Base-by-base conservation (phyloP, 78 protist species). In the Dictyostelium capitatum region DNA sequence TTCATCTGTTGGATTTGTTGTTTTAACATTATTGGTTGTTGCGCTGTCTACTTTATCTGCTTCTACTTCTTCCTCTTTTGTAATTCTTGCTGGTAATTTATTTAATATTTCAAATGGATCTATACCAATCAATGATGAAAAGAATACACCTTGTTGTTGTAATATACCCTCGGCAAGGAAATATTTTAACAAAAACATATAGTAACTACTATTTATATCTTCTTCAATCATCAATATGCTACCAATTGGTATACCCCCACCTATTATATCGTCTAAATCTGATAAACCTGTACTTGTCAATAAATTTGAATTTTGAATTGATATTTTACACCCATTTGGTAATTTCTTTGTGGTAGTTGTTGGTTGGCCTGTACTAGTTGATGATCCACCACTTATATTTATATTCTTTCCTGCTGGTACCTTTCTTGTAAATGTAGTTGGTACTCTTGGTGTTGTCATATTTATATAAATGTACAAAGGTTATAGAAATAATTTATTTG, bases 161-260 rank as follows among this genome's bases (percentile, higher is more conserved):
- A 73, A 48, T 20, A 85, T 25, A 70, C 96, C 96, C 15, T 93
- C 96, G 0, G 96, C 96, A 25, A 93, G 32, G 64, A 93, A 93
- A 54, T 93, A 93, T 23, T 85, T 93, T 37, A 85, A 69, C 10
- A 93, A 56, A 48, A 81, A 81, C 83, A 87, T 82, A 50, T 93
- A 93, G 30, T 84, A 93, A 43, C 92, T 93, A 28, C 85, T 72
- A 50, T 93, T 87, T 7, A 74, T 79, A 53, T 93, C 96, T 23
- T 93, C 96, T 20, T 93, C 96, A 28, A 93, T 57, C 91, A 93
- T 79, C 19, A 83, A 57, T n/a, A 93, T 83, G n/a, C 90, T 79
- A 46, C 96, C 96, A 50, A 93, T 77, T 19, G 96, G 84, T 43
- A 93, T 54, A 83, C 96, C 96, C 23, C 96, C 96, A 25, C 91